Evolutionary conservation across 2,329 filamentous ascomycete genomes (phyloP).

Genomic region (Aspergillus persii): DNA sequence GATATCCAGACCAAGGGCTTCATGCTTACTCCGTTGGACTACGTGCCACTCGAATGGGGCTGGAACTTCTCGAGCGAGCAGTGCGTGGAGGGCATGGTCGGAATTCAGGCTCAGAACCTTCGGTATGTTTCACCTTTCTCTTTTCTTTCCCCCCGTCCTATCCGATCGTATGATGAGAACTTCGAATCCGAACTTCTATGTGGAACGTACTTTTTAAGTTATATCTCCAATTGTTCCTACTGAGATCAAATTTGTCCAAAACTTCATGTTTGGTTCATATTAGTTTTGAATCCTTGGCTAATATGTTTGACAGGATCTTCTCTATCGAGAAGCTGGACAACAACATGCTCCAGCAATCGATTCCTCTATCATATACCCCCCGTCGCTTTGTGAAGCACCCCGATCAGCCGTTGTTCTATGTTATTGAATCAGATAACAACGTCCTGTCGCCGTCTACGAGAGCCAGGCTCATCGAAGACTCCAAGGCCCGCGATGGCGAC

Average conservation of each 20-base stretch:
- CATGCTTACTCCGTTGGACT: slow-evolving; percentile 87
- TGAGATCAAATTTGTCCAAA: slow-evolving; percentile 53
- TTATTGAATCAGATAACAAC: slow-evolving; percentile 91
- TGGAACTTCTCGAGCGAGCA: slow-evolving; percentile 97
- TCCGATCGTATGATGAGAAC: slow-evolving; percentile 47
- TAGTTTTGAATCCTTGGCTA: slow-evolving; percentile 2
- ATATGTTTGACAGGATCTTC: slow-evolving; percentile 65
- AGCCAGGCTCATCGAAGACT: slow-evolving; percentile 70
- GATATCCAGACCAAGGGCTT: slow-evolving; percentile 84
- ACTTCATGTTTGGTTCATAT: background rate
- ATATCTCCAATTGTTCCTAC: slow-evolving; percentile 92
- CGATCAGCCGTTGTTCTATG: slow-evolving; percentile 85
- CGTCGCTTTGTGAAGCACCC: slow-evolving; percentile 84
- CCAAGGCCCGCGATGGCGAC: slow-evolving; percentile 68
- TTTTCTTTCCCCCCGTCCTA: slow-evolving; percentile 13
- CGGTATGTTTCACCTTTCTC: slow-evolving; percentile 59
- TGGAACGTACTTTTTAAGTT: slow-evolving; percentile 48
- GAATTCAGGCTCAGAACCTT: slow-evolving; percentile 83
- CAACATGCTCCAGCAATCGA: slow-evolving; percentile 81
- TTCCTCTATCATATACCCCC: slow-evolving; percentile 86
- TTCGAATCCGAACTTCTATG: slow-evolving; percentile 38
- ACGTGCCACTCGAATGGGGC: slow-evolving; percentile 83
- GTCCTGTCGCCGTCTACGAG: slow-evolving; percentile 78
- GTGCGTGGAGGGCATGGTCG: slow-evolving; percentile 89
- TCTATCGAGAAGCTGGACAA: slow-evolving; percentile 82